A percentile compares a stretch with the other conserved stretches of the same genome.
Conservation (phyloP, 441 rosid genomes). For the Populus hybrid region DNA sequence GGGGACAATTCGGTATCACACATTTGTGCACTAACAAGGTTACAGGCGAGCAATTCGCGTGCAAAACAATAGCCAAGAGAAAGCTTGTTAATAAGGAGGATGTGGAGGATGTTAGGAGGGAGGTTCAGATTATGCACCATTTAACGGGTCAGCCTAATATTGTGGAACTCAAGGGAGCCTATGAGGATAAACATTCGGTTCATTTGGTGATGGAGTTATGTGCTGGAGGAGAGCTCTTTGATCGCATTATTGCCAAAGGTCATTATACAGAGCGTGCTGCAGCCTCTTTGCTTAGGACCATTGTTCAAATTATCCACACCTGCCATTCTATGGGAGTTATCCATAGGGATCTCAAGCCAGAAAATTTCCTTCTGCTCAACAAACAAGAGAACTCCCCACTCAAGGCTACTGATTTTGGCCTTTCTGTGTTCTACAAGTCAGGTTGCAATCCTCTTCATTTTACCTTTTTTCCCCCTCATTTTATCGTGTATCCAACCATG, state of each 20-base stretch:
- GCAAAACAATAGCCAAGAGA: slow-evolving; percentile 35
- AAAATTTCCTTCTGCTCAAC: slow-evolving; percentile 31
- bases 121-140: slow-evolving; percentile 40
- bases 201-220: slow-evolving; percentile 28
- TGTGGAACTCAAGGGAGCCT: slow-evolving; percentile 34
- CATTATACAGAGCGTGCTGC: slow-evolving; percentile 37
- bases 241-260: slow-evolving; percentile 33
- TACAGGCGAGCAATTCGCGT: slow-evolving; percentile 31
- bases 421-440: slow-evolving; percentile 36
- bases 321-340: slow-evolving; percentile 35
- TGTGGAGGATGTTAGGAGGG: slow-evolving; percentile 33
- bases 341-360: slow-evolving; percentile 14
- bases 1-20: slow-evolving; percentile 36
- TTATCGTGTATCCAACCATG: background rate
- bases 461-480: too few relatives aligned
- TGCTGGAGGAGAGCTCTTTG: slow-evolving; percentile 31
- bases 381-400: slow-evolving; percentile 32
- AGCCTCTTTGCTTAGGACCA: slow-evolving; percentile 32
- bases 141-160: slow-evolving; percentile 32
- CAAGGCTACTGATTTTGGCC: slow-evolving; percentile 39
- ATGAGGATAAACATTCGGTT: slow-evolving; percentile 35
- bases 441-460: slow-evolving; percentile 11
- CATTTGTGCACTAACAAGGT: slow-evolving; percentile 27
- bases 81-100: slow-evolving; percentile 35
- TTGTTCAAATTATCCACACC: slow-evolving; percentile 32